phyloP scores from a whole-genome alignment of 208 protist genomes.

The Trypanosoma theileri region DNA sequence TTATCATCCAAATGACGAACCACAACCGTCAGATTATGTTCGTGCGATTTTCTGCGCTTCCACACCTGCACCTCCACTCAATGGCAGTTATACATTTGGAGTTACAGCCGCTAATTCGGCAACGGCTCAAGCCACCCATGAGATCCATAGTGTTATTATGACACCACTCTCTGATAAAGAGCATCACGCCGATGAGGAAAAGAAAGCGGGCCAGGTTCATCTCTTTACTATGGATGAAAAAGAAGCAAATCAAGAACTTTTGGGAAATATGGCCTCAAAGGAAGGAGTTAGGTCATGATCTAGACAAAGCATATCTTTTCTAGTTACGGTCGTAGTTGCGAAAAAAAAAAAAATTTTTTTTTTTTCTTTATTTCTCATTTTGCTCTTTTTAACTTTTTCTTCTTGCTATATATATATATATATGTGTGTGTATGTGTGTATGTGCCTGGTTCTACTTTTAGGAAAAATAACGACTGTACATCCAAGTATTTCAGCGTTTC shows the following conservation, averaged over 20 bases:
- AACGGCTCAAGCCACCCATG: constrained; percentile 28
- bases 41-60: constrained; percentile 20
- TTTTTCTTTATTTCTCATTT: too few species aligned
- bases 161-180: constrained; percentile 30
- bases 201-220: constrained; percentile 9
- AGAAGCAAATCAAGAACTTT: neutral
- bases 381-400: too few species aligned
- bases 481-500: too few species aligned
- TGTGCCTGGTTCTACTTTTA: too few species aligned
- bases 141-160: constrained; percentile 49
- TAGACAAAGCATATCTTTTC: neutral
- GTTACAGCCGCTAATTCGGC: constrained; percentile 35
- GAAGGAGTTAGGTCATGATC: neutral
- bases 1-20: constrained; percentile 13
- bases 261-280: neutral
- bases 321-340: neutral
- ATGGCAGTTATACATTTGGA: constrained; percentile 31
- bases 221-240: constrained; percentile 27
- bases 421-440: too few species aligned
- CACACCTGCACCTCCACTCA: neutral
- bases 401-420: too few species aligned
- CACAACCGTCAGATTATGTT: constrained; percentile 13
- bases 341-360: too few species aligned
- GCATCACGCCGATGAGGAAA: constrained; percentile 29
- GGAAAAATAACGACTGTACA: too few species aligned